These are phyloP conservation scores for Aspergillus puulaauensis DNA, from an alignment of 2,329 filamentous ascomycete species.

Conservation along the genomic window DNA sequence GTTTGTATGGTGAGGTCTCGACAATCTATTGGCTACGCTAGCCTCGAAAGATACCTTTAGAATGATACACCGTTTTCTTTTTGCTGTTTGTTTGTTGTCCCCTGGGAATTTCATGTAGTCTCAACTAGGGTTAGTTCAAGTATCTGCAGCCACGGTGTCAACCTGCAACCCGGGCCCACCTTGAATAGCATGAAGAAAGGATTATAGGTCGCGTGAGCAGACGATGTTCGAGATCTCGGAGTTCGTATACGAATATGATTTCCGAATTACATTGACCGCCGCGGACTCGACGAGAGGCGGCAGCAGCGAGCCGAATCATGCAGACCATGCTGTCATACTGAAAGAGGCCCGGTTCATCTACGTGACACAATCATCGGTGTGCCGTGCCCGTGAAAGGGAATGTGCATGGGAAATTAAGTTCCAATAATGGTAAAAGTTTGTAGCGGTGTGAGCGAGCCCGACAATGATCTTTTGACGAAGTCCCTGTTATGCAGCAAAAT, in stretches of 20 bases:
- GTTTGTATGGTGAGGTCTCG: slow-evolving; percentile 3
- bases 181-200: neutral
- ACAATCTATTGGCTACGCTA: neutral
- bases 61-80: neutral
- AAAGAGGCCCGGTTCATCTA: neutral
- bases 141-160: neutral
- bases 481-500: slow-evolving; percentile 1
- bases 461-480: slow-evolving; percentile 7
- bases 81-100: neutral
- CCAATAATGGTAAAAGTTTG: neutral
- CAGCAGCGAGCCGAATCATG: slow-evolving; percentile 3
- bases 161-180: neutral
- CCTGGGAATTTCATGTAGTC: neutral
- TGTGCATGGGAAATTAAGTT: slow-evolving; percentile 2
- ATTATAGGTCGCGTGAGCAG: slow-evolving; percentile 2
- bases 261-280: neutral
- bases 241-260: neutral
- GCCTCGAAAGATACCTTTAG: neutral
- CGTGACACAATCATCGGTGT: slow-evolving; percentile 5
- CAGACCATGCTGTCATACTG: neutral
- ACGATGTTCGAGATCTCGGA: neutral
- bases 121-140: neutral
- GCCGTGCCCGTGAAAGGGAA: slow-evolving; percentile 2
- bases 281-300: neutral
- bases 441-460: slow-evolving; percentile 16